Evolutionary conservation across 1,284 basidiomycete genomes (phyloP).

Genomic region (Takashimella koratensis): DNA sequence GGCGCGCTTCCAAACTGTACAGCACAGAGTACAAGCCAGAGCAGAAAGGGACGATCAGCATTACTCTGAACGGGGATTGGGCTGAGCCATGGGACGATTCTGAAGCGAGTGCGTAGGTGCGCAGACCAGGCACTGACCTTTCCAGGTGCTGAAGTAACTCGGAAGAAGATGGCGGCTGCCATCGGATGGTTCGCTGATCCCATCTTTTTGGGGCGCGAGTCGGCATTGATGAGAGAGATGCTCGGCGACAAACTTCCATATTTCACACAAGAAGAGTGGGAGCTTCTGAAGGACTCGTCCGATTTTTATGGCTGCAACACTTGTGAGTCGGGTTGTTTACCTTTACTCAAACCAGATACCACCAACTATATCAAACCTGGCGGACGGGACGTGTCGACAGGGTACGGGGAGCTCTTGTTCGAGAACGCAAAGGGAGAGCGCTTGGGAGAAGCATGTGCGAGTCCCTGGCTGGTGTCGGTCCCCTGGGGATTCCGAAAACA

Average conservation of each 20-base stretch:
- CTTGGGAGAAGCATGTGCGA: neutral
- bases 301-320: constrained; percentile 3
- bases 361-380: constrained; percentile 60
- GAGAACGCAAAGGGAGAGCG: neutral
- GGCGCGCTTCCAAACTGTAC: constrained; percentile 62
- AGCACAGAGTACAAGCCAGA: constrained; percentile 58
- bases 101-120: constrained; percentile 57
- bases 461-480: constrained; percentile 8
- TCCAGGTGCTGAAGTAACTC: constrained; percentile 51
- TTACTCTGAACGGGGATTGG: constrained; percentile 71
- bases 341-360: constrained; percentile 52
- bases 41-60: constrained; percentile 59
- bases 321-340: constrained; percentile 19
- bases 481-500: constrained; percentile 52
- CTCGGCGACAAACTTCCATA: constrained; percentile 63
- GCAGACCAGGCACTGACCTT: constrained; percentile 52
- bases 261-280: constrained; percentile 61
- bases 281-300: constrained; percentile 56
- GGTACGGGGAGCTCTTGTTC: neutral
- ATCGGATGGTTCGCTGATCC: constrained; percentile 59
- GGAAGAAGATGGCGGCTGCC: constrained; percentile 62
- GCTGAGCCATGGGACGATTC: constrained; percentile 64
- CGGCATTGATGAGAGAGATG: constrained; percentile 59
- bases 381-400: neutral
- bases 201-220: constrained; percentile 69